Evolutionary conservation across 768 basidiomycete species (phyloP).

Genomic region (Vararia minispora): DNA sequence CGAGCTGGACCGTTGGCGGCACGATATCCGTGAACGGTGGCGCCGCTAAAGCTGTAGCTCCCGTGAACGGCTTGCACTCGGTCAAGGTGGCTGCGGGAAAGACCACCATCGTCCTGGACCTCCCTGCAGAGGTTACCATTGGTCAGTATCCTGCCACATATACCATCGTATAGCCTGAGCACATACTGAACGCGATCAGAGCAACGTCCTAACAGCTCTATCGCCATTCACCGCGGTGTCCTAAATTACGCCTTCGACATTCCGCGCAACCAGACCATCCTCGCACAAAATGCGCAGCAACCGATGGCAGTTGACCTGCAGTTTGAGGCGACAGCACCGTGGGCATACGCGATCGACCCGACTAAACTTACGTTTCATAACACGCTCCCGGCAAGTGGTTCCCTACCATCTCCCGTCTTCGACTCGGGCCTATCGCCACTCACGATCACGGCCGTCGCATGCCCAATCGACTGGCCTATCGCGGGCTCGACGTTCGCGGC

Average conservation of each 20-base stretch:
- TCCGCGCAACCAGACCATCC: slow-evolving; percentile 23
- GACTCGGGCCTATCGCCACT: slow-evolving; percentile 33
- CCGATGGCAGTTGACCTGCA: slow-evolving; percentile 37
- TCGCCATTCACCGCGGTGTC: slow-evolving; percentile 43
- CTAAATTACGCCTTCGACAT: slow-evolving; percentile 47
- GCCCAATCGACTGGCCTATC: slow-evolving; percentile 29
- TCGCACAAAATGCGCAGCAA: slow-evolving; percentile 31
- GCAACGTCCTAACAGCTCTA: slow-evolving; percentile 37
- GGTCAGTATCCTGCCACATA: too few relatives aligned
- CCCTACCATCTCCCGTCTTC: slow-evolving; percentile 34
- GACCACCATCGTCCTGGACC: too few relatives aligned
- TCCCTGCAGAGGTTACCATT: too few relatives aligned
- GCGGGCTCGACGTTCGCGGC: slow-evolving; percentile 38
- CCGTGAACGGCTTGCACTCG: slow-evolving; percentile 35
- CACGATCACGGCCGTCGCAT: slow-evolving; percentile 32
- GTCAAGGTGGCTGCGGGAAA: too few relatives aligned
- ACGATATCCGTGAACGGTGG: slow-evolving; percentile 30
- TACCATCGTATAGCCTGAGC: too few relatives aligned
- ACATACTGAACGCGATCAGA: slow-evolving; percentile 36
- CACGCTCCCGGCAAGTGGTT: slow-evolving; percentile 22
- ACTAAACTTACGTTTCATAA: slow-evolving; percentile 24
- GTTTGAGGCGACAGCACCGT: slow-evolving; percentile 34
- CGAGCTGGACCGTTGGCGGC: slow-evolving; percentile 36
- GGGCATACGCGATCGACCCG: slow-evolving; percentile 48
- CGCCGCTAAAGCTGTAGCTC: slow-evolving; percentile 25